Percentiles rank a stretch among this genome's conserved stretches.
These are phyloP conservation scores for Botrytis fragariae DNA, from an alignment of 2,329 filamentous ascomycete species.

Conservation along the genomic window DNA sequence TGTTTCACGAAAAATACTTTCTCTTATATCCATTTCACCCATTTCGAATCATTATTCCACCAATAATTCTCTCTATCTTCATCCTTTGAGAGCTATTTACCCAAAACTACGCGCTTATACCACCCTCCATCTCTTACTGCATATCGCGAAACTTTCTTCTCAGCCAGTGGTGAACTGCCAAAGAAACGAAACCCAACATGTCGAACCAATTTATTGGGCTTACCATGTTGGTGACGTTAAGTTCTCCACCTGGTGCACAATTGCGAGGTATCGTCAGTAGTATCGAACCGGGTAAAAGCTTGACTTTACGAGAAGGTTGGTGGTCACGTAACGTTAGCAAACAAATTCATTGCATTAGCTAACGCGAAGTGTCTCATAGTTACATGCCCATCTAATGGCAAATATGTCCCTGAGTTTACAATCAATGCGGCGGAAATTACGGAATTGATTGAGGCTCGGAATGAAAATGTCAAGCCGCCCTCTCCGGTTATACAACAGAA, in stretches of 20 bases:
- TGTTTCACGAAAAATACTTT: neutral
- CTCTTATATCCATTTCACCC: neutral
- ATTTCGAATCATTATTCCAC: neutral
- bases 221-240: conserved; percentile 41
- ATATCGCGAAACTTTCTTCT: conserved; percentile 9
- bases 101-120: conserved; percentile 1
- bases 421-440: conserved; percentile 38
- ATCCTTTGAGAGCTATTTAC: neutral
- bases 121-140: conserved; percentile 14
- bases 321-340: conserved; percentile 7
- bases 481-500: conserved; percentile 13
- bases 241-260: conserved; percentile 37
- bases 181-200: conserved; percentile 29
- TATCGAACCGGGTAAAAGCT: conserved; percentile 38
- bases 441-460: conserved; percentile 36
- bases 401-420: conserved; percentile 36
- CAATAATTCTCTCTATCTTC: neutral
- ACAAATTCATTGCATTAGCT: conserved; percentile 3
- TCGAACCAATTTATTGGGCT: conserved; percentile 40
- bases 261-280: conserved; percentile 37
- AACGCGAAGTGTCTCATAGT: conserved; percentile 27
- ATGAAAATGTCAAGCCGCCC: conserved; percentile 30
- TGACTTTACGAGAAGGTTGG: conserved; percentile 39
- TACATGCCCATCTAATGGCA: conserved; percentile 35
- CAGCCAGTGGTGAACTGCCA: conserved; percentile 22